These are phyloP conservation scores for Solanum etuberosum DNA, from an alignment of 257 asterid genomes.

Conservation along the genomic window DNA sequence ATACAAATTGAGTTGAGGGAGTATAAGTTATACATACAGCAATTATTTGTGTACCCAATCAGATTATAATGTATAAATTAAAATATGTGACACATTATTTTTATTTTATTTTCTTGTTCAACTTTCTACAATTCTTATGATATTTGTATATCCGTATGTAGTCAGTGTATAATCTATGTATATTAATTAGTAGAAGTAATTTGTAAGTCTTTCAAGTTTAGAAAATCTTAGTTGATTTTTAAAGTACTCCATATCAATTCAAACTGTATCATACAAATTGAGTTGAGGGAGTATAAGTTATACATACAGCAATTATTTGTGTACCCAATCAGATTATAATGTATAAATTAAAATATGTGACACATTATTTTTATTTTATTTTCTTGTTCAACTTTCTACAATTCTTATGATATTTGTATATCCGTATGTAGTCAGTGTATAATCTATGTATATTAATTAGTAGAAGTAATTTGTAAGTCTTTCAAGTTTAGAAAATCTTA, in stretches of 20 bases:
- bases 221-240: not conserved
- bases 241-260: fast-evolving
- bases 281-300: no score
- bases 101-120: not conserved
- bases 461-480: not conserved
- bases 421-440: not conserved
- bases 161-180: not conserved
- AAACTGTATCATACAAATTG: not conserved
- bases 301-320: no score
- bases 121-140: not conserved
- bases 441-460: not conserved
- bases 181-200: not conserved
- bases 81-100: no score
- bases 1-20: no score
- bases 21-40: no score
- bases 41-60: no score
- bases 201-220: not conserved
- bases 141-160: not conserved
- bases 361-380: not conserved
- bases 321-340: no score
- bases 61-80: no score
- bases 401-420: not conserved
- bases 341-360: no score
- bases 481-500: not conserved
- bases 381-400: not conserved